A percentile compares a stretch with the other conserved stretches of the same genome.
Conservation (phyloP, 2,329 filamentous ascomycete genomes). For the Helotiales sp. region DNA sequence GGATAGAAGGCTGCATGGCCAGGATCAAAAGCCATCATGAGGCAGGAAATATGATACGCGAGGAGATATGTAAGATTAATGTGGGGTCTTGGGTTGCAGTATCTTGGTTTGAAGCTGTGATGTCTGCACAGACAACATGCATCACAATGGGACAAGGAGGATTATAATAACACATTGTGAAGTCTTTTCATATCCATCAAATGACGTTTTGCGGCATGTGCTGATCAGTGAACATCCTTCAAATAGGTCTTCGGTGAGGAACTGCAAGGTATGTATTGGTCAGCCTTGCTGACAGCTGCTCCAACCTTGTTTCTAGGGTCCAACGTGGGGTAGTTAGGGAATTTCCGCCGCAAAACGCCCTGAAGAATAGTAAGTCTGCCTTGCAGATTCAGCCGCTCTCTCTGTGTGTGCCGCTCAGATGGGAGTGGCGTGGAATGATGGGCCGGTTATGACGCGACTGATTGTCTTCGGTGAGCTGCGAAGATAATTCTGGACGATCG, state of each 20-base stretch:
- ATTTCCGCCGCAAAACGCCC: not conserved
- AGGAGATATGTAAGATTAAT: not conserved
- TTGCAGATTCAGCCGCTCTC: not conserved
- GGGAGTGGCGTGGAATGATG: not conserved
- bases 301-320: not conserved
- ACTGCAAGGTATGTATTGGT: not conserved
- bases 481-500: not conserved
- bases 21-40: not conserved
- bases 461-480: not conserved
- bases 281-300: conserved; percentile 5
- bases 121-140: not conserved
- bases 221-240: not conserved
- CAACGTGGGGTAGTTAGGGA: not conserved
- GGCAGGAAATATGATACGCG: not conserved
- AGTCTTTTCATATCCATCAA: not conserved
- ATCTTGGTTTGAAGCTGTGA: not conserved
- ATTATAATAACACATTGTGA: not conserved
- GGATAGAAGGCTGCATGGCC: not conserved
- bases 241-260: conserved; percentile 10
- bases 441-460: conserved; percentile 3
- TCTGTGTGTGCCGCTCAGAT: not conserved
- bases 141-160: not conserved
- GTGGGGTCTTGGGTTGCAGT: too few species aligned
- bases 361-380: not conserved
- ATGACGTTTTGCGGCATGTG: not conserved